Conservation (phyloP, 805 yeast species). For the Pichia phayaonensis region DNA sequence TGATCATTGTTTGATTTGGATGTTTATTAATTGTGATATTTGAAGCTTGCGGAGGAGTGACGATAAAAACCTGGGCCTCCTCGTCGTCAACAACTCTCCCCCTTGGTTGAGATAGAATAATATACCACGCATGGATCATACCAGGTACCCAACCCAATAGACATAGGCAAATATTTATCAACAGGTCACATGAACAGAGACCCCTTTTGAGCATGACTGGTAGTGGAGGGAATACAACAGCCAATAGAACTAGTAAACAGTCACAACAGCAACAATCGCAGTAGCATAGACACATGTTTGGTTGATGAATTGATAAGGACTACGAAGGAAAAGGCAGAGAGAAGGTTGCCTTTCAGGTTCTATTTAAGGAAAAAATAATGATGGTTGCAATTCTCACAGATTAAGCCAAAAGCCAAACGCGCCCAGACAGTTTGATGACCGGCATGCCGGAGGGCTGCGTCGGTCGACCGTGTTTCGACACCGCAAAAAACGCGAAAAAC, state of each 20-base stretch:
- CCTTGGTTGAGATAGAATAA: constrained; percentile 49
- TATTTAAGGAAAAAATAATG: no score
- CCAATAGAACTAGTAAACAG: constrained; percentile 58
- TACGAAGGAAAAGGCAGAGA: neutral
- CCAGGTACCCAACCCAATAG: constrained; percentile 66
- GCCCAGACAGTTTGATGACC: no score
- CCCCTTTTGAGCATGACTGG: constrained; percentile 75
- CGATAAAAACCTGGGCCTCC: constrained; percentile 24
- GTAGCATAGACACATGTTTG: constrained; percentile 20
- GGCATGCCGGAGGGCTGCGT: no score
- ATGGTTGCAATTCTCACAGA: no score
- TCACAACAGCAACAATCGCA: constrained; percentile 40
- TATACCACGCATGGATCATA: constrained; percentile 58
- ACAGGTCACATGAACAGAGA: constrained; percentile 57
- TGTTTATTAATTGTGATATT: constrained; percentile 17
- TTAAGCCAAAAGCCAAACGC: no score
- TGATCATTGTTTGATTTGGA: constrained; percentile 20
- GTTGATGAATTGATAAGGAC: no score
- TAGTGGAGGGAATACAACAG: constrained; percentile 69
- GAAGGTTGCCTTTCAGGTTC: no score
- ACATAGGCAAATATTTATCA: constrained; percentile 59
- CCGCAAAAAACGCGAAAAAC: no score
- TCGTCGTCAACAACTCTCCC: constrained; percentile 15
- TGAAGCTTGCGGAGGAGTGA: constrained; percentile 16
- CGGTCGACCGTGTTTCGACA: no score